Evolutionary conservation across 106 monocot species (phyloP).

Genomic region (Allium cepa): DNA sequence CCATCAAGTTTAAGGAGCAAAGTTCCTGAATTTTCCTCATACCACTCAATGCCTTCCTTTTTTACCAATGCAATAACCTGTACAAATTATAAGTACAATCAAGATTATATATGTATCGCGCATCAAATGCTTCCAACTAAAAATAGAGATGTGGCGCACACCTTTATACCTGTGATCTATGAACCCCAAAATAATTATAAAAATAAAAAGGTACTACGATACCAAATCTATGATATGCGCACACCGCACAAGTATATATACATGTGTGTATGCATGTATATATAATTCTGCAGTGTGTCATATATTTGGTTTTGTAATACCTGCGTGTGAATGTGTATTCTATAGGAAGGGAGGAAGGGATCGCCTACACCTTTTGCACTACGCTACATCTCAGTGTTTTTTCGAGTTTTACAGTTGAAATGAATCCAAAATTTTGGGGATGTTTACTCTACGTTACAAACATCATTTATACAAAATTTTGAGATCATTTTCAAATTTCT

Average conservation of each 20-base stretch:
- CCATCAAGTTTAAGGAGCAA: constrained; percentile 47
- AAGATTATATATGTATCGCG: too few relatives aligned
- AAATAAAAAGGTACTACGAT: background rate
- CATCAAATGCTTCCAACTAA: too few relatives aligned
- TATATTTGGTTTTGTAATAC: background rate
- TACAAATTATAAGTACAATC: background rate
- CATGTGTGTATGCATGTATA: too few relatives aligned
- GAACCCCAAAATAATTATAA: background rate
- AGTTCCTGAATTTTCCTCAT: constrained; percentile 73
- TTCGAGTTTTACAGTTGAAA: too few relatives aligned
- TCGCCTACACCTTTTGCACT: too few relatives aligned
- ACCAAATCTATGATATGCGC: background rate
- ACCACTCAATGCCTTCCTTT: constrained; percentile 76
- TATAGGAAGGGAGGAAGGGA: too few relatives aligned
- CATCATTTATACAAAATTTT: too few relatives aligned
- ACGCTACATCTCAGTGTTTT: too few relatives aligned
- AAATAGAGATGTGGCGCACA: background rate
- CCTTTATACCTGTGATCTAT: background rate
- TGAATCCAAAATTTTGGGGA: too few relatives aligned
- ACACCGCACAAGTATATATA: background rate
- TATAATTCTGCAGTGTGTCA: background rate
- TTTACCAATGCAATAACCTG: constrained; percentile 50
- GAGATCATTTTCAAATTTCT: too few relatives aligned
- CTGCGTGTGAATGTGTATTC: too few relatives aligned
- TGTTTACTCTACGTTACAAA: too few relatives aligned